phyloP scores from a whole-genome alignment of 164 flowering plant genomes.

The Litsea cubeba region DNA sequence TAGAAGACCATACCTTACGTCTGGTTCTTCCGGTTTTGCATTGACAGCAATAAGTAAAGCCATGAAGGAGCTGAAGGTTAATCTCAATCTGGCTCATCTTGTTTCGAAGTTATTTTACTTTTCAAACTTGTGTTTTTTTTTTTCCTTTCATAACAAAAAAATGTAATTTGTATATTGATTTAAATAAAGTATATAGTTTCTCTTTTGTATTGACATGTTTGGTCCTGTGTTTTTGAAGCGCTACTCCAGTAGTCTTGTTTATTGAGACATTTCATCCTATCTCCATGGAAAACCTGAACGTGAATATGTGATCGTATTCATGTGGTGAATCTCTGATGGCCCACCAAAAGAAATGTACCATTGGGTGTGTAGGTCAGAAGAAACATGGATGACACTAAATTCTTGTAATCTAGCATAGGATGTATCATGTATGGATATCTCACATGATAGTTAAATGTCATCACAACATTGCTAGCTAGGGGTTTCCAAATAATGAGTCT shows the following conservation, averaged over 20 bases:
- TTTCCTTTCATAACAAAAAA: background rate
- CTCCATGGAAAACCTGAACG: background rate
- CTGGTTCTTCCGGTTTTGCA: constrained; percentile 96
- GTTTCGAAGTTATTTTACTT: background rate
- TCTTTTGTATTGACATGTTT: background rate
- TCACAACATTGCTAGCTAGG: too few species aligned
- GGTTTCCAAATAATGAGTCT: too few species aligned
- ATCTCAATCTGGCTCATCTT: background rate
- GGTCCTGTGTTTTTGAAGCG: background rate
- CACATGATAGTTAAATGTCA: background rate
- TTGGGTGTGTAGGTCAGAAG: background rate
- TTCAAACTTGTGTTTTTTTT: background rate
- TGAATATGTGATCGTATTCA: background rate
- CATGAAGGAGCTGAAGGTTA: constrained; percentile 88
- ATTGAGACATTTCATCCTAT: too few species aligned
- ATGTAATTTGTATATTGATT: too few species aligned
- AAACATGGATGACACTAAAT: too few species aligned
- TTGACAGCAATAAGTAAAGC: constrained; percentile 77
- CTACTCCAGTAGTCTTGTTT: too few species aligned
- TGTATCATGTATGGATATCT: background rate
- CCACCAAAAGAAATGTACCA: background rate
- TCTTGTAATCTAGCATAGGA: too few species aligned
- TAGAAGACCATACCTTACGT: constrained; percentile 90
- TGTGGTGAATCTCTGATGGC: too few species aligned
- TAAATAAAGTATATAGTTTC: background rate